Evolutionary conservation across 805 yeast genomes (phyloP).

Genomic region (Cyberlindnera saturnus): DNA sequence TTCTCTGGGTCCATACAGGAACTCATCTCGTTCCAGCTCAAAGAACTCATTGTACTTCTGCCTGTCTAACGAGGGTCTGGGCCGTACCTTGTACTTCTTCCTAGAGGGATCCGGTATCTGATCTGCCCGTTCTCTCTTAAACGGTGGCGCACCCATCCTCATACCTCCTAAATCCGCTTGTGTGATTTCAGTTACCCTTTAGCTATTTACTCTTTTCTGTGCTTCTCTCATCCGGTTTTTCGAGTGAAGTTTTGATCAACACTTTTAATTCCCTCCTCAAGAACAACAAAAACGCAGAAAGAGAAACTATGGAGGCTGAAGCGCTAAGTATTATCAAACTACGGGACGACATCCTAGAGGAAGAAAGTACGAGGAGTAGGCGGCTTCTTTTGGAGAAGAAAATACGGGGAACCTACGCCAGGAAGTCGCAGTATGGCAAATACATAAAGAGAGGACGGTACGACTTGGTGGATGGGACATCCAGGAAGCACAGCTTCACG

Average conservation of each 20-base stretch:
- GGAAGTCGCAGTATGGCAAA: constrained; percentile 18
- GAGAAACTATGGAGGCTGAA: constrained; percentile 2
- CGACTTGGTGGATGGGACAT: constrained; percentile 18
- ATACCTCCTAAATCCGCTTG: no score
- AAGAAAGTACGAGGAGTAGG: constrained; percentile 3
- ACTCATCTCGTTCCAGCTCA: background rate
- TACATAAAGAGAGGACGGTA: constrained; percentile 20
- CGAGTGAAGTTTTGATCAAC: no score
- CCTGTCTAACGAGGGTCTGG: background rate
- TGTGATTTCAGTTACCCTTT: no score
- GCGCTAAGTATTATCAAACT: constrained; percentile 12
- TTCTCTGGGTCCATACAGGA: background rate
- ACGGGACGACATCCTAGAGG: constrained; percentile 10
- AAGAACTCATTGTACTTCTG: background rate
- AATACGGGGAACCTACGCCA: constrained; percentile 13
- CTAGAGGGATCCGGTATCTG: no score
- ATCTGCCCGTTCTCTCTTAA: no score
- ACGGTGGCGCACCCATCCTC: no score
- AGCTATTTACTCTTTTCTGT: no score
- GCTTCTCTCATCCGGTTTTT: no score
- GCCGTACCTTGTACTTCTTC: no score
- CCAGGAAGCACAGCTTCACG: constrained; percentile 12
- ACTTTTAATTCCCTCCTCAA: background rate
- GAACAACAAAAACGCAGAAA: background rate
- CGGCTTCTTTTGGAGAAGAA: constrained; percentile 16